Conservation (phyloP, 2,329 filamentous ascomycete species). For the Penicillium sp. region DNA sequence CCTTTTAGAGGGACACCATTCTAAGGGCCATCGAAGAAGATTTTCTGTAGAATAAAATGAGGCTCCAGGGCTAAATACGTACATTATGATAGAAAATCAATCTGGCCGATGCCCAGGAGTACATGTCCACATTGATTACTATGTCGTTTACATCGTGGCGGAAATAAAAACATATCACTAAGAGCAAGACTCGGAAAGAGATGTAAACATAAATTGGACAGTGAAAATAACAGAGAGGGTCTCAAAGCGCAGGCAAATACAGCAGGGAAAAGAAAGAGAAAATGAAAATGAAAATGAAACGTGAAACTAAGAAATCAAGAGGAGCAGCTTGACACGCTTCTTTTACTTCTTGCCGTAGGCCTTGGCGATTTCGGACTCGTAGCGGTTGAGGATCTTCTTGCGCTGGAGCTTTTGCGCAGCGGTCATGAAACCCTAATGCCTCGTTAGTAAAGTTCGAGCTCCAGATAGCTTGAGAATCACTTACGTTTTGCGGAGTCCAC, state of each 20-base stretch:
- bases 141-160: slow-evolving; percentile 15
- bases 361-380: slow-evolving; percentile 52
- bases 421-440: slow-evolving; percentile 52
- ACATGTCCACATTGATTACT: slow-evolving; percentile 16
- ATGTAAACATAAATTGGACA: slow-evolving; percentile 6
- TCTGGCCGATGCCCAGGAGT: neutral
- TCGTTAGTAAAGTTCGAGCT: slow-evolving; percentile 19
- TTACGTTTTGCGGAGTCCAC: slow-evolving; percentile 38
- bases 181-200: slow-evolving; percentile 6
- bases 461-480: slow-evolving; percentile 12
- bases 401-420: slow-evolving; percentile 66
- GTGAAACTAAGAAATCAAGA: slow-evolving; percentile 1
- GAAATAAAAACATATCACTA: slow-evolving; percentile 12
- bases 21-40: neutral
- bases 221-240: slow-evolving; percentile 13
- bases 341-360: slow-evolving; percentile 47
- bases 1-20: too few relatives aligned
- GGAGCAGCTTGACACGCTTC: slow-evolving; percentile 2
- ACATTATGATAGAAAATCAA: neutral
- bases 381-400: slow-evolving; percentile 56
- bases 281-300: neutral
- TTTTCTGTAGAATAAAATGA: neutral
- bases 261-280: neutral
- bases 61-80: neutral
- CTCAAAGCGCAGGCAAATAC: slow-evolving; percentile 6